A percentile compares a stretch with the other conserved stretches of the same genome.
These are phyloP conservation scores for Leptographium flavum DNA, from an alignment of 2,329 filamentous ascomycete species.

Conservation along the genomic window DNA sequence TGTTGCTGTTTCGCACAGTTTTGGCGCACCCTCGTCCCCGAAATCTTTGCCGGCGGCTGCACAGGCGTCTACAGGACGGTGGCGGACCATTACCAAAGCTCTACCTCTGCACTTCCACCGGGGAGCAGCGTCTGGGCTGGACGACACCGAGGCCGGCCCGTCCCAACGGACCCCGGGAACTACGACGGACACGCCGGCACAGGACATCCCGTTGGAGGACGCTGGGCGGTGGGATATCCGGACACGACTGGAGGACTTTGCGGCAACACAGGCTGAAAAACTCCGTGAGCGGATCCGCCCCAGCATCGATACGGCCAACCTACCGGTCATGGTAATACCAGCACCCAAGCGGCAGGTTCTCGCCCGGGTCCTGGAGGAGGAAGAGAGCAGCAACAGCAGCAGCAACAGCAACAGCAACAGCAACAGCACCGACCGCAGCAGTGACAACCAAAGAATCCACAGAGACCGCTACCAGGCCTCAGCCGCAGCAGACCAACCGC, in stretches of 20 bases:
- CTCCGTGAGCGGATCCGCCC: constrained; percentile 41
- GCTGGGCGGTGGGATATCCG: constrained; percentile 38
- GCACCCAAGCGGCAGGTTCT: constrained; percentile 44
- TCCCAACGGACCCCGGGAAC: background rate
- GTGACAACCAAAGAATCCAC: too few relatives aligned
- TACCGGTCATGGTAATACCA: constrained; percentile 47
- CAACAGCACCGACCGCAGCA: background rate
- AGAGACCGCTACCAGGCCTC: too few relatives aligned
- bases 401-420: constrained; percentile 1
- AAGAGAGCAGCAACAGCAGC: constrained; percentile 17
- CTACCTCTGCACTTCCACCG: constrained; percentile 17
- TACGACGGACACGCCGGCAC: background rate
- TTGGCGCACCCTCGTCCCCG: too few relatives aligned
- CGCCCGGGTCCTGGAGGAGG: constrained; percentile 42
- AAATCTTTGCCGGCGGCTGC: constrained; percentile 12
- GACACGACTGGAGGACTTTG: constrained; percentile 44
- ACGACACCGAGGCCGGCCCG: background rate
- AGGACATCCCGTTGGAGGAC: constrained; percentile 7
- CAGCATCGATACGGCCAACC: constrained; percentile 35
- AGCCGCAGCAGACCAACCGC: background rate
- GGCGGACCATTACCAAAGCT: constrained; percentile 19
- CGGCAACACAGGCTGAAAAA: constrained; percentile 44
- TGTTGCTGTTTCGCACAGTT: constrained; percentile 1
- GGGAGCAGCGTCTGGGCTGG: background rate
- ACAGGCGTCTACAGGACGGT: constrained; percentile 7